A percentile compares a stretch with the other conserved stretches of the same genome.
Evolutionary conservation across 2,329 filamentous ascomycete genomes (phyloP).

Genomic region (Venturia effusa): DNA sequence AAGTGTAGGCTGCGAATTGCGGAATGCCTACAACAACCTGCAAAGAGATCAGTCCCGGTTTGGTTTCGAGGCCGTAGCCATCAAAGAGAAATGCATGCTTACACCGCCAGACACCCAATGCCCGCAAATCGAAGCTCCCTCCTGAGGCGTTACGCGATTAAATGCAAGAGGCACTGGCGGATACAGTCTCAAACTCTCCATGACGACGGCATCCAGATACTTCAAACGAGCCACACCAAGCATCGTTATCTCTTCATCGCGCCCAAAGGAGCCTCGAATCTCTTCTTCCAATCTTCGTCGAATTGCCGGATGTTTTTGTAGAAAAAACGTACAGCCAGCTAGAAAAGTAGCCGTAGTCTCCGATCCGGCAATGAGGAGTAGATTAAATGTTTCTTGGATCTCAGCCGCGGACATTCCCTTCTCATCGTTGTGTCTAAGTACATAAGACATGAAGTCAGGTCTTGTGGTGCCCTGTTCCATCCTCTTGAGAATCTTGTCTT

Average conservation of each 20-base stretch:
- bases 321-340: neutral
- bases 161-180: conserved; percentile 15
- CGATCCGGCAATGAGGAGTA: conserved; percentile 7
- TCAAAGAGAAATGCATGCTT: neutral
- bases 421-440: neutral
- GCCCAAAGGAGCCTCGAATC: neutral
- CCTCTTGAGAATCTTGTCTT: neutral
- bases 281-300: neutral
- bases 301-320: neutral
- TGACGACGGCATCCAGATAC: conserved; percentile 9
- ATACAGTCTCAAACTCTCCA: conserved; percentile 10
- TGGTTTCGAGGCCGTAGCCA: too few species aligned
- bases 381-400: neutral
- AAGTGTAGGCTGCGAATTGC: conserved; percentile 16
- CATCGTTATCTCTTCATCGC: neutral
- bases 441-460: neutral
- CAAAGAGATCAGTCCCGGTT: neutral
- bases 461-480: neutral
- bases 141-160: neutral
- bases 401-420: neutral
- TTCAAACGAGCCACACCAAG: neutral
- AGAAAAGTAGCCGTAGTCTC: conserved; percentile 9
- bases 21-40: neutral
- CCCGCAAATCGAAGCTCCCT: neutral
- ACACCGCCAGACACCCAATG: neutral